Percentiles rank a stretch among this genome's conserved stretches.
phyloP scores from a whole-genome alignment of 805 yeast genomes.

The Metschnikowia corniflorae region DNA sequence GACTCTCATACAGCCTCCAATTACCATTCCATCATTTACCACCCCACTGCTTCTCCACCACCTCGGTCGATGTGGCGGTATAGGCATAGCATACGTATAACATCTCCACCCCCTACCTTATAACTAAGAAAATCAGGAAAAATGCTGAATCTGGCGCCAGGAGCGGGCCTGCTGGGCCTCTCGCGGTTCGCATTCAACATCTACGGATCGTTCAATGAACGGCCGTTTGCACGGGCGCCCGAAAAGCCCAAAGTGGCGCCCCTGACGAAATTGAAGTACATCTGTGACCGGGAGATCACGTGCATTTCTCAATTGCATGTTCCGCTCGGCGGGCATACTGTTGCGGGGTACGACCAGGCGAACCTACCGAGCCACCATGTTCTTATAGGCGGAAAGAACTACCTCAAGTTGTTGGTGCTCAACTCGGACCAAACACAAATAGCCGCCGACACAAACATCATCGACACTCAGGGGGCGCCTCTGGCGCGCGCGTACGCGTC shows the following conservation, averaged over 20 bases:
- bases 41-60: too few species aligned
- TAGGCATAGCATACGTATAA: too few species aligned
- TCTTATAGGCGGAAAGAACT: constrained; percentile 42
- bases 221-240: constrained; percentile 15
- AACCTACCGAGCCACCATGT: constrained; percentile 28
- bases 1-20: too few species aligned
- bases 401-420: constrained; percentile 32
- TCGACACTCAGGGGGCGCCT: constrained; percentile 22
- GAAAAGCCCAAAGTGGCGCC: constrained; percentile 6
- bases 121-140: too few species aligned
- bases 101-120: too few species aligned
- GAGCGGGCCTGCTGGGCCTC: constrained; percentile 24
- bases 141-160: constrained; percentile 2
- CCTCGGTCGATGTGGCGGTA: too few species aligned
- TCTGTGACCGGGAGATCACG: constrained; percentile 23
- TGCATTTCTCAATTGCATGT: constrained; percentile 25
- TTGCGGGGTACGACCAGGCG: constrained; percentile 9
- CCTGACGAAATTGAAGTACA: constrained; percentile 16
- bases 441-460: constrained; percentile 31
- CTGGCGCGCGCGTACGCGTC: constrained; percentile 13
- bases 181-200: constrained; percentile 60
- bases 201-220: constrained; percentile 41
- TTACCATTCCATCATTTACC: too few species aligned
- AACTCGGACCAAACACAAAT: constrained; percentile 30
- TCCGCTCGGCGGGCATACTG: constrained; percentile 15